These are phyloP conservation scores for Rhodotorula sp. DNA, from an alignment of 1,284 basidiomycete genomes.

Conservation along the genomic window DNA sequence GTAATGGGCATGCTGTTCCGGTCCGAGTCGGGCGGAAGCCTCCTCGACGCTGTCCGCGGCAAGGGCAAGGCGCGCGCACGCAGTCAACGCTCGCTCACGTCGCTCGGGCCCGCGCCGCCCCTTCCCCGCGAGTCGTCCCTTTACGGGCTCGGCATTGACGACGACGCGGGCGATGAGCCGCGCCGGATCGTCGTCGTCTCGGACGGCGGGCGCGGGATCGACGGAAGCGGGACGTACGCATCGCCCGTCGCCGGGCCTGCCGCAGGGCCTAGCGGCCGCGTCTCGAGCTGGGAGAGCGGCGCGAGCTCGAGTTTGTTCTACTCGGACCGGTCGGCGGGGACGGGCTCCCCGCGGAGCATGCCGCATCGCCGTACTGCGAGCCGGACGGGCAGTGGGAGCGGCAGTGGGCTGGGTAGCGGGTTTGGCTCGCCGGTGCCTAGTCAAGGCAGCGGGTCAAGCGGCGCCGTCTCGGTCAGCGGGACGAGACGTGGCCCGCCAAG, in stretches of 20 bases:
- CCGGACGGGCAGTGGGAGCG: conserved; percentile 7
- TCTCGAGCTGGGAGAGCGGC: conserved; percentile 42
- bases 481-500: conserved; percentile 23
- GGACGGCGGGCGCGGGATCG: conserved; percentile 15
- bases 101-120: conserved; percentile 4
- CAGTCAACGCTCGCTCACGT: not conserved
- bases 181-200: conserved; percentile 39
- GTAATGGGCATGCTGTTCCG: conserved; percentile 40
- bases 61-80: conserved; percentile 13
- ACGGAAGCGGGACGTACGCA: conserved; percentile 18
- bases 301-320: conserved; percentile 45
- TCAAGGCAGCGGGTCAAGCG: not conserved
- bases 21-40: conserved; percentile 11
- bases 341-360: conserved; percentile 6
- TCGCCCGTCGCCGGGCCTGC: conserved; percentile 13
- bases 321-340: conserved; percentile 34
- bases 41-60: conserved; percentile 8
- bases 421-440: conserved; percentile 9
- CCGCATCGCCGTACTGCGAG: conserved; percentile 14
- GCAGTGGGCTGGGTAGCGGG: conserved; percentile 3
- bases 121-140: conserved; percentile 18
- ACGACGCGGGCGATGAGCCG: not conserved
- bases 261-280: conserved; percentile 10
- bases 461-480: not conserved
- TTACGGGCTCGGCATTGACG: conserved; percentile 29